Evolutionary conservation across 192 early-diverging fungal species (phyloP), one percentile per base, ranked within the genome.

Genomic region (Coemansia sp.): DNA sequence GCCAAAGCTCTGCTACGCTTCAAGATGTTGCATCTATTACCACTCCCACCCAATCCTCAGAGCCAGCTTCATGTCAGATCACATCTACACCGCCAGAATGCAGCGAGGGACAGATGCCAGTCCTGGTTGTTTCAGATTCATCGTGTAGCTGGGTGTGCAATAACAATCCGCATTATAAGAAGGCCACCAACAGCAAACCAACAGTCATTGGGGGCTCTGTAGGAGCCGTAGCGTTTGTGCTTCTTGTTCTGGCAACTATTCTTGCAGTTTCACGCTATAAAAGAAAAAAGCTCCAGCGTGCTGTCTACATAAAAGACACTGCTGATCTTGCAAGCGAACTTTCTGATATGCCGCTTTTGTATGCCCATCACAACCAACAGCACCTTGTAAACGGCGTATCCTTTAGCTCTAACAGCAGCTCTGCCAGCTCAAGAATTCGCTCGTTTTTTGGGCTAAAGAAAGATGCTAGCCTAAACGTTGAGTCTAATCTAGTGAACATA

Each of bases 151-250:
- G 78, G 78, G 56, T 26, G 52, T 81, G 79, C 38, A 52, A 76
- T 47, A 39, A 15, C 10, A 67, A 81, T 65, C 79, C 74, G 12
- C 65, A 73, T 5, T 81, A 76, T 65, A 56, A 63, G 18, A 67
- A 72, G 39, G 41, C 73, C 12, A 44, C 58, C 13, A 53, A 72
- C 50, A 72, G 58, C 66, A 81, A 81, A 56, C 49, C 67, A 15
- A 64, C 79, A 11, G 59, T 81, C 21, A 81, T 81, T 45, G 79
- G 79, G 23, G 74, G 79, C 32, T 81, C 79, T 3, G 65, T 81
- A 11, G 79, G 74, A 3, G 79, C 74, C 4, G 70, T 70, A 56
- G 56, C 72, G 40, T 48, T 72, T 42, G 75, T 72, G 32, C 61
- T 81, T 7, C 23, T 69, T 18, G 58, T 70, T 4, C 69, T 81